phyloP scores from a whole-genome alignment of 2,329 filamentous ascomycete genomes.

The Aspergillus sclerotialis region DNA sequence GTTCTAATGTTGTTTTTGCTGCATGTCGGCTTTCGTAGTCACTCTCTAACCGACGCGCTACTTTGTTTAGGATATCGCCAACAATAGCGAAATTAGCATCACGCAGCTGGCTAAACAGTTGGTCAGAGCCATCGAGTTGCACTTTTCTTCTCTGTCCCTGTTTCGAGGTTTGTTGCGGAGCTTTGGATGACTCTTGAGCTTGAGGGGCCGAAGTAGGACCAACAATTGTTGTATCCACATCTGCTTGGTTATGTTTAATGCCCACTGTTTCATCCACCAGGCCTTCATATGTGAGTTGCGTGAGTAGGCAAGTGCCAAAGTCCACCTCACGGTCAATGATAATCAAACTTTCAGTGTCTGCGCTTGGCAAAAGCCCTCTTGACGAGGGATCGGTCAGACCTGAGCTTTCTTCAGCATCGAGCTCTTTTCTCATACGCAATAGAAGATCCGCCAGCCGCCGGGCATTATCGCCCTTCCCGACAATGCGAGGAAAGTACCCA shows the following conservation, averaged over 20 bases:
- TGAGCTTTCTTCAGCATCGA: conserved; percentile 68
- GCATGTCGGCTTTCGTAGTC: conserved; percentile 85
- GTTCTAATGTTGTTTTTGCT: conserved; percentile 80
- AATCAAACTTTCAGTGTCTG: conserved; percentile 80
- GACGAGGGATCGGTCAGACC: conserved; percentile 49
- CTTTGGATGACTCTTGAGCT: conserved; percentile 48
- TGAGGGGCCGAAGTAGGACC: conserved; percentile 56
- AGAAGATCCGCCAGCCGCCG: conserved; percentile 82
- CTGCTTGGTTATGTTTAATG: conserved; percentile 86
- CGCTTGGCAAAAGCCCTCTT: conserved; percentile 73
- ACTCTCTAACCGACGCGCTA: conserved; percentile 74
- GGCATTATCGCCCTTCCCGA: conserved; percentile 92
- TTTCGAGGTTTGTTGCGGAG: conserved; percentile 43
- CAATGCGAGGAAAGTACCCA: conserved; percentile 87
- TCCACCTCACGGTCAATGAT: conserved; percentile 95
- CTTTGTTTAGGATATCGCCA: conserved; percentile 79
- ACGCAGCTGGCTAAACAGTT: conserved; percentile 77
- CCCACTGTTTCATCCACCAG: conserved; percentile 89
- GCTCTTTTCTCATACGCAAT: conserved; percentile 83
- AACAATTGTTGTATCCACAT: conserved; percentile 84
- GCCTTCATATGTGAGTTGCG: conserved; percentile 93
- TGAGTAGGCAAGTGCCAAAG: conserved; percentile 83
- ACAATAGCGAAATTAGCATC: conserved; percentile 95
- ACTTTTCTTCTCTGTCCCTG: conserved; percentile 78
- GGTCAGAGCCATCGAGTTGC: conserved; percentile 79